Evolutionary conservation across 768 basidiomycete genomes (phyloP).

Genomic region (Nidula microcarpa): DNA sequence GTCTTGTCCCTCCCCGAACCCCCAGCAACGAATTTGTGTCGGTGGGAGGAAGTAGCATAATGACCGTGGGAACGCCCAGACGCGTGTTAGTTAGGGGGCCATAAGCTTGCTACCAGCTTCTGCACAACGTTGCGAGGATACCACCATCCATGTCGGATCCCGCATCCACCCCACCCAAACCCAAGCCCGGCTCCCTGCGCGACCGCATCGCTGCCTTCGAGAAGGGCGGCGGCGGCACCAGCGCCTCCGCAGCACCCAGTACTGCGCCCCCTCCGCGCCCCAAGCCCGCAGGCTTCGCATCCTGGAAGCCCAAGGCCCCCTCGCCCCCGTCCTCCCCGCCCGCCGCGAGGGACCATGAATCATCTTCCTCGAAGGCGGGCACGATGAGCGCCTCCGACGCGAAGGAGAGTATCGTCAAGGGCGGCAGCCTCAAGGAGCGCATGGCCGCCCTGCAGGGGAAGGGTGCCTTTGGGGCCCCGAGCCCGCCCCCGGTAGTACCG

Average conservation of each 20-base stretch:
- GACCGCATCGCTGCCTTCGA: slow-evolving; percentile 91
- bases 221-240: slow-evolving; percentile 28
- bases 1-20: no score
- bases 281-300: slow-evolving; percentile 59
- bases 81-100: no score
- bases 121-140: no score
- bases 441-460: slow-evolving; percentile 92
- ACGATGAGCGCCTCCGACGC: slow-evolving; percentile 87
- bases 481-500: slow-evolving; percentile 46
- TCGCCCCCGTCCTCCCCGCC: slow-evolving; percentile 45
- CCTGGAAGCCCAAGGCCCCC: slow-evolving; percentile 67
- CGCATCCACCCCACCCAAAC: slow-evolving; percentile 48
- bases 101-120: no score
- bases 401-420: slow-evolving; percentile 77
- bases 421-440: slow-evolving; percentile 83
- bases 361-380: slow-evolving; percentile 19
- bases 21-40: no score
- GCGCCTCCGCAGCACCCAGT: slow-evolving; percentile 30
- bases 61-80: no score
- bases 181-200: slow-evolving; percentile 74
- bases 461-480: slow-evolving; percentile 71
- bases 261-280: slow-evolving; percentile 53
- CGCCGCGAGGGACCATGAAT: slow-evolving; percentile 5
- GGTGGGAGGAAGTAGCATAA: no score
- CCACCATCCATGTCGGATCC: slow-evolving; percentile 52